Evolutionary conservation across 2,329 filamentous ascomycete species (phyloP).

Genomic region (Epichloe aotearoae): DNA sequence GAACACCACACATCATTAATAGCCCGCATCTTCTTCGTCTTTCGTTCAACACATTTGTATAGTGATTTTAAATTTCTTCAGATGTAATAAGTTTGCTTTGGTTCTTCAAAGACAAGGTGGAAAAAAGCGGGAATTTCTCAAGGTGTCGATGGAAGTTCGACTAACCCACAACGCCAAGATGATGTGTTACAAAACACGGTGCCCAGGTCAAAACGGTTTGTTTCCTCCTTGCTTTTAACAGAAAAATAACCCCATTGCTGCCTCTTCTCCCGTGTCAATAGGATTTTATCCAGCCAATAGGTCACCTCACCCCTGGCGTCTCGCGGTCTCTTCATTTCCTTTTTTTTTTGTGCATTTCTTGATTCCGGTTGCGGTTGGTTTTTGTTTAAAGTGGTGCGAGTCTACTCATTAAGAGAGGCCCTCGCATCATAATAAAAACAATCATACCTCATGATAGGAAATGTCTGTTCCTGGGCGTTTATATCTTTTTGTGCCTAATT

Average conservation of each 20-base stretch:
- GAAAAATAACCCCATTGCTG: background rate
- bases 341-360: background rate
- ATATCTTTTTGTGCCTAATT: background rate
- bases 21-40: conserved; percentile 10
- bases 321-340: background rate
- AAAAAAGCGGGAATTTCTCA: conserved; percentile 5
- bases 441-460: background rate
- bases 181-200: conserved; percentile 20
- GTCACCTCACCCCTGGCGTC: too few species aligned
- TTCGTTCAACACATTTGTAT: conserved; percentile 13
- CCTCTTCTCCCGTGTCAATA: background rate
- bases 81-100: conserved; percentile 12
- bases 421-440: background rate
- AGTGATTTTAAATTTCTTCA: background rate
- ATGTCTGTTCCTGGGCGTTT: conserved; percentile 2
- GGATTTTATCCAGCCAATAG: too few species aligned
- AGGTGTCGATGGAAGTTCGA: conserved; percentile 16
- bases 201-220: conserved; percentile 14
- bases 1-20: conserved; percentile 7
- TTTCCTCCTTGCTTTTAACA: background rate
- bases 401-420: background rate
- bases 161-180: conserved; percentile 26
- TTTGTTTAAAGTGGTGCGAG: background rate
- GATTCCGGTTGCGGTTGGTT: background rate
- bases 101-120: conserved; percentile 15